These are phyloP conservation scores for Backusella sp. DNA, from an alignment of 192 early-diverging fungal species.

Conservation along the genomic window DNA sequence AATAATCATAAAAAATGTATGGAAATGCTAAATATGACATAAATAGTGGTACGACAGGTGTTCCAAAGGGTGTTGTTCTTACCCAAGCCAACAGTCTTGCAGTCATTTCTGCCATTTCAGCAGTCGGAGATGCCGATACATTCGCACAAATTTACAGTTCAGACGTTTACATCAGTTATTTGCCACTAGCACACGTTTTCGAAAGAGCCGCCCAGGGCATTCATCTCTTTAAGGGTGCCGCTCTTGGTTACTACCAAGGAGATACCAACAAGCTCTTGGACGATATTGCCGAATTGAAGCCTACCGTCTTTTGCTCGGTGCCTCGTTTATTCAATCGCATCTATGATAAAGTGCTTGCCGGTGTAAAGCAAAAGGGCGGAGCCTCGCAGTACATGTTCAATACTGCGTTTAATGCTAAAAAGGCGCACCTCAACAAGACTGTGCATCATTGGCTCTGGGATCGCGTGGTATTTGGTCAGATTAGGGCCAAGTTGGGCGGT, in stretches of 20 bases:
- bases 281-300: constrained; percentile 78
- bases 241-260: constrained; percentile 72
- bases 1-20: too few relatives aligned
- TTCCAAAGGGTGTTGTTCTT: constrained; percentile 82
- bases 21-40: neutral
- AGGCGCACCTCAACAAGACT: constrained; percentile 46
- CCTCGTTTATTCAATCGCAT: constrained; percentile 92
- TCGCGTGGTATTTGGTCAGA: constrained; percentile 62
- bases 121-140: constrained; percentile 17
- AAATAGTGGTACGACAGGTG: constrained; percentile 68
- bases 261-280: constrained; percentile 68
- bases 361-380: constrained; percentile 67
- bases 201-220: constrained; percentile 63
- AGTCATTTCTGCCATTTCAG: constrained; percentile 26
- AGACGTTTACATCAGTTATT: constrained; percentile 77
- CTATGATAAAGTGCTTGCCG: constrained; percentile 78
- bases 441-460: constrained; percentile 77
- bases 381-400: constrained; percentile 57
- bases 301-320: constrained; percentile 86
- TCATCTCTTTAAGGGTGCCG: constrained; percentile 56
- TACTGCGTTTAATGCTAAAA: constrained; percentile 59
- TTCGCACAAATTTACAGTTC: constrained; percentile 28
- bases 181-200: constrained; percentile 91
- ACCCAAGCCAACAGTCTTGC: constrained; percentile 80
- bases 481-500: constrained; percentile 74